phyloP scores from a whole-genome alignment of 169 alveolate species.

The Perkinsus chesapeaki region DNA sequence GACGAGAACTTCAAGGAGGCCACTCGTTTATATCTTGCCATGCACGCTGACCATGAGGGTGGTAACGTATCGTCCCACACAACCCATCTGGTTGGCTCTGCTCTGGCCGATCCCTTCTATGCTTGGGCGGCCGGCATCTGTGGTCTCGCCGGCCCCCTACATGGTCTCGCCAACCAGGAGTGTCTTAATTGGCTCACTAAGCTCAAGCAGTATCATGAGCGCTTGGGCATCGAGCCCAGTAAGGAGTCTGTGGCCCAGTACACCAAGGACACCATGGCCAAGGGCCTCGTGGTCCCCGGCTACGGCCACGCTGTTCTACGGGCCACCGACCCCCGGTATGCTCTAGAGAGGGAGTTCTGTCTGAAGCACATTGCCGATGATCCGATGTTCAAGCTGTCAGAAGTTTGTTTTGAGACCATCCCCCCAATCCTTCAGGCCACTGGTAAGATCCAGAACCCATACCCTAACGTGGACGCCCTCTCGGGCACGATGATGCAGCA shows the following conservation, averaged over 20 bases:
- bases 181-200: constrained; percentile 80
- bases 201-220: constrained; percentile 62
- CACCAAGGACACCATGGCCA: constrained; percentile 48
- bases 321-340: constrained; percentile 87
- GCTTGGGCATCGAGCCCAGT: constrained; percentile 32
- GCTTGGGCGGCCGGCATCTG: constrained; percentile 76
- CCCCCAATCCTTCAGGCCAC: constrained; percentile 67
- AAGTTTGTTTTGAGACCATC: constrained; percentile 64
- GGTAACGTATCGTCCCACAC: constrained; percentile 93
- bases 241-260: constrained; percentile 46
- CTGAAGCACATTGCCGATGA: constrained; percentile 67
- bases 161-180: constrained; percentile 91
- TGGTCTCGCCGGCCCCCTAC: constrained; percentile 90
- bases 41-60: constrained; percentile 85
- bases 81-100: constrained; percentile 82
- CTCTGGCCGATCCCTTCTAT: constrained; percentile 84
- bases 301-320: constrained; percentile 96
- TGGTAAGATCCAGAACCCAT: constrained; percentile 87
- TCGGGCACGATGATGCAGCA: constrained; percentile 84
- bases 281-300: constrained; percentile 88
- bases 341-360: constrained; percentile 65
- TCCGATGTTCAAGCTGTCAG: constrained; percentile 65
- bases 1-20: constrained; percentile 44
- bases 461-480: constrained; percentile 93
- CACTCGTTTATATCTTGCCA: constrained; percentile 49